phyloP scores from a whole-genome alignment of 192 early-diverging fungal species.

The Backusella sp. region DNA sequence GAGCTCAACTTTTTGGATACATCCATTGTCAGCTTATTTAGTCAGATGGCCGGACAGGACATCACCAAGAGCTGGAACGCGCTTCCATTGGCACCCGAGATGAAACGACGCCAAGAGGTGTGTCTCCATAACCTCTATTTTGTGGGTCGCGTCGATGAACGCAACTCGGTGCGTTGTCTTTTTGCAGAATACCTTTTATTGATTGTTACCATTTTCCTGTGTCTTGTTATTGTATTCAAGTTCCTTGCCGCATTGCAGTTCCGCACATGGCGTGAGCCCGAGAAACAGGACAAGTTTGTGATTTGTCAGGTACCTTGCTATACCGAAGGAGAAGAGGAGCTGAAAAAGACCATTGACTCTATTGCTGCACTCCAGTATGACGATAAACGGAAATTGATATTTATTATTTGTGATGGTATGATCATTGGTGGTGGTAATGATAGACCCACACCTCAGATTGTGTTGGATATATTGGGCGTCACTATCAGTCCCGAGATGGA shows the following conservation, averaged over 20 bases:
- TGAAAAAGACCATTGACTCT: conserved; percentile 71
- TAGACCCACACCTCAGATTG: conserved; percentile 75
- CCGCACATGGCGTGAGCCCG: conserved; percentile 57
- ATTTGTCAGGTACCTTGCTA: conserved; percentile 82
- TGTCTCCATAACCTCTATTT: conserved; percentile 87
- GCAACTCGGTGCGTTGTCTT: conserved; percentile 74
- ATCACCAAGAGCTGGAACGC: conserved; percentile 59
- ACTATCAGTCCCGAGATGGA: conserved; percentile 31
- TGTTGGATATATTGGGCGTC: conserved; percentile 69
- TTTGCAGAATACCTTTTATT: conserved; percentile 85
- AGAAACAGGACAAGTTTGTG: conserved; percentile 70
- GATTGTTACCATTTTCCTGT: conserved; percentile 76
- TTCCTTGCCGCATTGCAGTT: conserved; percentile 73
- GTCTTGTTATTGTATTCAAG: conserved; percentile 78
- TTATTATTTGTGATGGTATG: conserved; percentile 77
- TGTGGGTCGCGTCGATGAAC: conserved; percentile 80
- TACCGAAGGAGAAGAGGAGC: conserved; percentile 75
- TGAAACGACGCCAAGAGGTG: conserved; percentile 51
- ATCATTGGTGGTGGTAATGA: conserved; percentile 81
- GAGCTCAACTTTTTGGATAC: conserved; percentile 59
- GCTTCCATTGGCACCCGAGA: conserved; percentile 44
- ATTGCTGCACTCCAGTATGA: conserved; percentile 69
- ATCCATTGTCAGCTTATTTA: conserved; percentile 61
- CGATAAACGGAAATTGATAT: conserved; percentile 77
- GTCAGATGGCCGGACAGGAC: conserved; percentile 59